Evolutionary conservation across 129 eudicot species (phyloP), one percentile per base, ranked within the genome.

Genomic region (Flaveria linearis): DNA sequence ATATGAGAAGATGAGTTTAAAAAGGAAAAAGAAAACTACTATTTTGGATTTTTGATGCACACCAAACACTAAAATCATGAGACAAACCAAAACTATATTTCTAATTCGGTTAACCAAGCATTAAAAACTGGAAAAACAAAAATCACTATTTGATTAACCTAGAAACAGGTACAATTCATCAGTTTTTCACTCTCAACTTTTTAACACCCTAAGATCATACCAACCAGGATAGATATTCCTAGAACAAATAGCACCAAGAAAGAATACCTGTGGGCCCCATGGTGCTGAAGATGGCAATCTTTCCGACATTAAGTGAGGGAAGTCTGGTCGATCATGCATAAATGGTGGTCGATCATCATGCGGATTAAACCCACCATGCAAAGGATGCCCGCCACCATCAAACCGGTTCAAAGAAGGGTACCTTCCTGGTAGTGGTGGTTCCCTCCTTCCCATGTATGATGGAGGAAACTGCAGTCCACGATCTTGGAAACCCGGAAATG

Each of bases 211-310:
- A 13, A 50, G 56, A 16, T 1, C 45, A 3, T 63, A 30, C 22
- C 11, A 26, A 63, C 15, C 46, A 12, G 5, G 16, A 47, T 47
- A 46, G 23, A 46, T 69, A 41, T 47, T 49, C 56, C 58, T 16
- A 64, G 43, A 33, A 61, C 46, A 30, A 33, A 64, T 64, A 64
- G 46, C 69, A 33, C 46, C 47, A 22, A 23, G 25, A 20, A 63
- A 62, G 22, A 50, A 56, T 87, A 93, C 97, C 92, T 88, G 96
- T 46, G 96, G 92, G 20, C 89, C 89, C 97, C 97, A 93, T 68
- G 90, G 87, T 50, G 80, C 78, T 25, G 89, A 66, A 66, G 88
- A 57, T 51, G 91, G 82, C 71, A 81, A 72, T 81, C 96, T 85
- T 50, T 90, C 96, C 55, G 94, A 71, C 46, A 84, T 79, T 63